phyloP scores from a whole-genome alignment of 2,329 filamentous ascomycete species.

The Endocalyx cinctus region DNA sequence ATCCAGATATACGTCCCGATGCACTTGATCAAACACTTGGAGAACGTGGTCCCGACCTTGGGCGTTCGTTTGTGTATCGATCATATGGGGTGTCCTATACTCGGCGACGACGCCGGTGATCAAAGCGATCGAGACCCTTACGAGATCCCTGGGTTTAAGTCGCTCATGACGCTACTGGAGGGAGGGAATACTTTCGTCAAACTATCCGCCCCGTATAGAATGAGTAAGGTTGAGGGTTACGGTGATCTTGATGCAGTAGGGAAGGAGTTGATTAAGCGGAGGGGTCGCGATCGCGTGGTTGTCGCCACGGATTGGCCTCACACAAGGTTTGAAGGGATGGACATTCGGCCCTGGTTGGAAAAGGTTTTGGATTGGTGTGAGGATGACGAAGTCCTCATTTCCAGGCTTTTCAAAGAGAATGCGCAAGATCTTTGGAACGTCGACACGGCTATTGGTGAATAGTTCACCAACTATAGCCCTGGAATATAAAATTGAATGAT shows the following conservation, averaged over 20 bases:
- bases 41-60: slow-evolving; percentile 42
- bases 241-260: slow-evolving; percentile 43
- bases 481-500: too few species aligned
- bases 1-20: slow-evolving; percentile 55
- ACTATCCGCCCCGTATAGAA: slow-evolving; percentile 54
- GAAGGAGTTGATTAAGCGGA: slow-evolving; percentile 41
- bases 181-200: slow-evolving; percentile 51
- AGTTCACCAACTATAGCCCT: too few species aligned
- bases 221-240: slow-evolving; percentile 39
- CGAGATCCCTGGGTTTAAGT: slow-evolving; percentile 42
- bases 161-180: slow-evolving; percentile 42
- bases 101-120: too few species aligned
- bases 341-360: slow-evolving; percentile 52
- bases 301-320: slow-evolving; percentile 64
- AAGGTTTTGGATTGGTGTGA: slow-evolving; percentile 51
- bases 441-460: too few species aligned
- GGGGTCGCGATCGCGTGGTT: slow-evolving; percentile 40
- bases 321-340: slow-evolving; percentile 53
- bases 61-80: slow-evolving; percentile 53
- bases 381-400: slow-evolving; percentile 36
- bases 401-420: slow-evolving; percentile 51
- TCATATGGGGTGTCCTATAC: slow-evolving; percentile 50
- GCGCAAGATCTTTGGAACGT: slow-evolving; percentile 49
- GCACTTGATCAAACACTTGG: slow-evolving; percentile 42
- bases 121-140: slow-evolving; percentile 33